A percentile compares a stretch with the other conserved stretches of the same genome.
phyloP scores from a whole-genome alignment of 306 rosid species.

The Quercus bicolor region DNA sequence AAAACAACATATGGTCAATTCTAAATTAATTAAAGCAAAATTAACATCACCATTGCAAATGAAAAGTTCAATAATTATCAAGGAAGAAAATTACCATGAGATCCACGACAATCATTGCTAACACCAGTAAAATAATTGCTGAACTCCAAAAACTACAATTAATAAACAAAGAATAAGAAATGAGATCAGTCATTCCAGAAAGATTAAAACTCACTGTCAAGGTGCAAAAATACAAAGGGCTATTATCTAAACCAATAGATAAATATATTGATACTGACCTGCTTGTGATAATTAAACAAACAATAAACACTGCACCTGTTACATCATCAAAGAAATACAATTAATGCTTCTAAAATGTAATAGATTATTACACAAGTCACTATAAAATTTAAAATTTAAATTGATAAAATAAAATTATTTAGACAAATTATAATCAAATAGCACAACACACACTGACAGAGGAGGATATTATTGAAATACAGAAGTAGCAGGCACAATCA shows the following conservation, averaged over 20 bases:
- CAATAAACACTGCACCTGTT: slow-evolving; percentile 97
- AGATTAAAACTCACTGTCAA: slow-evolving; percentile 15
- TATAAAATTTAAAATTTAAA: neutral
- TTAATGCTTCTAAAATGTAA: slow-evolving; percentile 22
- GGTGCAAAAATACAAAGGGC: neutral
- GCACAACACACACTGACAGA: neutral
- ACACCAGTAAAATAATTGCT: slow-evolving; percentile 82
- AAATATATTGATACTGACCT: slow-evolving; percentile 52
- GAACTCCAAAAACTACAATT: slow-evolving; percentile 86
- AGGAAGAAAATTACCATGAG: slow-evolving; percentile 63
- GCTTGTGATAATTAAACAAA: slow-evolving; percentile 81
- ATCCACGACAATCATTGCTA: slow-evolving; percentile 89
- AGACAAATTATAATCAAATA: neutral
- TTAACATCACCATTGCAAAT: slow-evolving; percentile 4
- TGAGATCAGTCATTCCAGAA: slow-evolving; percentile 18
- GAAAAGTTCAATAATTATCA: slow-evolving; percentile 4
- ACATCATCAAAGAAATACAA: slow-evolving; percentile 28
- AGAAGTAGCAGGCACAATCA: neutral
- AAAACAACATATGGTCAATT: neutral
- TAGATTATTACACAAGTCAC: slow-evolving; percentile 12
- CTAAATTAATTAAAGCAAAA: neutral
- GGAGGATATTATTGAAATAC: neutral
- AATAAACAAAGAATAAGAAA: slow-evolving; percentile 22
- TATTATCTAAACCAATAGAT: slow-evolving; percentile 13
- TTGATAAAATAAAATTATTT: neutral